Conservation (phyloP, 2,329 filamentous ascomycete genomes). For the Nakataea oryzae region DNA sequence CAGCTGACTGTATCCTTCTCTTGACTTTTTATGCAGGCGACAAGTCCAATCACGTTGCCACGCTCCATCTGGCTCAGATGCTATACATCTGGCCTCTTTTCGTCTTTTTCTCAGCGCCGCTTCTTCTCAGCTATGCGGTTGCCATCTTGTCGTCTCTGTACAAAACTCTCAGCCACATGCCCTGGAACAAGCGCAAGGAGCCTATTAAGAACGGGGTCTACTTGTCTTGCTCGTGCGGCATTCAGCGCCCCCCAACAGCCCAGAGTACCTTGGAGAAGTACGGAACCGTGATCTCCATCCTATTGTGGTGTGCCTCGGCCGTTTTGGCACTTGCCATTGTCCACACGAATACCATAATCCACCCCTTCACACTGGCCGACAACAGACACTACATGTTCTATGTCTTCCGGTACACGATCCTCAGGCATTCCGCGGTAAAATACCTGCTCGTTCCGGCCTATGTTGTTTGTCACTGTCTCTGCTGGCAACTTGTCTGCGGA, state of each 20-base stretch:
- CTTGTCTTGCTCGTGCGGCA: background rate
- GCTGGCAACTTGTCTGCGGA: conserved; percentile 52
- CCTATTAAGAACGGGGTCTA: background rate
- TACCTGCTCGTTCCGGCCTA: conserved; percentile 64
- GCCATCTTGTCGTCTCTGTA: conserved; percentile 16
- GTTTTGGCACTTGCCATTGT: conserved; percentile 32
- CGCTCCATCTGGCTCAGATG: conserved; percentile 82
- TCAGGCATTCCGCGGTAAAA: conserved; percentile 50
- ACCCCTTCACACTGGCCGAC: conserved; percentile 92
- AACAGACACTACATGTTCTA: conserved; percentile 98
- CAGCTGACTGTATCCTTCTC: background rate
- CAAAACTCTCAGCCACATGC: background rate
- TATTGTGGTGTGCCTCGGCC: background rate
- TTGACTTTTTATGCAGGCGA: conserved; percentile 47
- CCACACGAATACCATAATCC: conserved; percentile 80
- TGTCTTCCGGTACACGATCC: conserved; percentile 75
- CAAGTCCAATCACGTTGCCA: conserved; percentile 87
- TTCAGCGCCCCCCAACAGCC: background rate
- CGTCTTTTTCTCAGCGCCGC: conserved; percentile 77
- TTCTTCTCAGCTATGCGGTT: conserved; percentile 47
- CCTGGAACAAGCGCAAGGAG: background rate
- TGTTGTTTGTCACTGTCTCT: conserved; percentile 56
- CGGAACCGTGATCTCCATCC: background rate
- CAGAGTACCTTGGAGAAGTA: background rate
- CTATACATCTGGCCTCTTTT: conserved; percentile 92